Percentiles rank a stretch among this genome's conserved stretches.
These are phyloP conservation scores for Leptodontidium sp. DNA, from an alignment of 2,329 filamentous ascomycete genomes.

Conservation along the genomic window DNA sequence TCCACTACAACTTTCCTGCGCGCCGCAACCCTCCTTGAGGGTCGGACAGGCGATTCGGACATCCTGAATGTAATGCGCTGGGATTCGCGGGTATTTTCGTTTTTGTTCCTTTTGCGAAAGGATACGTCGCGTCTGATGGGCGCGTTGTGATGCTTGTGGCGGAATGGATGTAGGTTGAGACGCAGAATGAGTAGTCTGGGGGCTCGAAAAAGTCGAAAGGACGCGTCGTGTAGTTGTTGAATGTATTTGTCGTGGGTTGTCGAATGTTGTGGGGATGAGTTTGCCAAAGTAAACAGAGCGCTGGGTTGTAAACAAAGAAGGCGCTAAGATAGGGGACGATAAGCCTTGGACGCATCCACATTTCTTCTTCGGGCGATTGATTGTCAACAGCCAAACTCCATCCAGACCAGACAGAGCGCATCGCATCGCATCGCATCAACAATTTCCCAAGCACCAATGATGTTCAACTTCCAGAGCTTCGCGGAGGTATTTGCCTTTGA, in stretches of 20 bases:
- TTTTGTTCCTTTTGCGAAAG: neutral
- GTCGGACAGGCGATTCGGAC: conserved; percentile 56
- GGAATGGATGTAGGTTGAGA: neutral
- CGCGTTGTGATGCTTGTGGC: neutral
- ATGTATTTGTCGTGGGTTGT: conserved; percentile 25
- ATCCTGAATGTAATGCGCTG: conserved; percentile 28
- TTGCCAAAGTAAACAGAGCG: conserved; percentile 14
- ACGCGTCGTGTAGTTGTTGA: conserved; percentile 32
- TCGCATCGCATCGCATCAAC: neutral
- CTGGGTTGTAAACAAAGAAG: conserved; percentile 25
- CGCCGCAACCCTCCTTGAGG: conserved; percentile 66
- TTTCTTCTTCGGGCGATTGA: neutral
- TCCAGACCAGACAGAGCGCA: neutral
- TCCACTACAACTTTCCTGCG: conserved; percentile 80
- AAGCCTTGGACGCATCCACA: conserved; percentile 9
- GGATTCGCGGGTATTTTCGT: neutral
- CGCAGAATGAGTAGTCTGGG: too few species aligned
- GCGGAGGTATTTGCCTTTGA: conserved; percentile 72
- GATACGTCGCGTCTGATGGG: neutral
- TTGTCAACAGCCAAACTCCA: neutral
- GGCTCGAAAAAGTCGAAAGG: neutral
- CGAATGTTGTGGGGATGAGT: conserved; percentile 20
- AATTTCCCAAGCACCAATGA: conserved; percentile 45
- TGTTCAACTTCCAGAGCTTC: conserved; percentile 73
- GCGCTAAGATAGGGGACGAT: conserved; percentile 39